Conservation (phyloP, 2,329 filamentous ascomycete genomes). For the Ophiostoma tasmaniense region DNA sequence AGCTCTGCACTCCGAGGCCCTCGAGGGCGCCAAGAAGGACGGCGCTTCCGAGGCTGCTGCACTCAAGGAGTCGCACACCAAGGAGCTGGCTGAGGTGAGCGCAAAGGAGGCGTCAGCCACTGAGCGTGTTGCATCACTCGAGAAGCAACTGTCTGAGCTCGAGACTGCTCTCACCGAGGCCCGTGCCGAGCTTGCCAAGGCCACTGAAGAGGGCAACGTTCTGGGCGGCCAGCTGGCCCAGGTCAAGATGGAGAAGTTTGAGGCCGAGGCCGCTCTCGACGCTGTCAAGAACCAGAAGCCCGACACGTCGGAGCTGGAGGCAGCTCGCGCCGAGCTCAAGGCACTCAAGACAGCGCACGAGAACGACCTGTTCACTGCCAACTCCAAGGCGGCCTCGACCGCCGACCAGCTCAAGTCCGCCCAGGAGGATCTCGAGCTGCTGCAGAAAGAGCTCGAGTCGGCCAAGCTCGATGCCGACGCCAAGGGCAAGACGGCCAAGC, state of each 20-base stretch:
- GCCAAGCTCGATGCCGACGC: slow-evolving; percentile 43
- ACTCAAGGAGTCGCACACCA: slow-evolving; percentile 27
- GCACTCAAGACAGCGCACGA: slow-evolving; percentile 36
- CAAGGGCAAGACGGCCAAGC: slow-evolving; percentile 45
- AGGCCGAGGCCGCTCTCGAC: slow-evolving; percentile 52
- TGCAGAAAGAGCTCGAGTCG: slow-evolving; percentile 46
- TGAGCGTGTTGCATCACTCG: slow-evolving; percentile 35
- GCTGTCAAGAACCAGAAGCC: slow-evolving; percentile 47
- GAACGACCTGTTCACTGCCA: slow-evolving; percentile 27
- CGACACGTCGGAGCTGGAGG: slow-evolving; percentile 47
- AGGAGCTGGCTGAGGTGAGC: slow-evolving; percentile 35
- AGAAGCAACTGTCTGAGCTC: slow-evolving; percentile 30
- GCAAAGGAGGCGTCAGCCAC: slow-evolving; percentile 29
- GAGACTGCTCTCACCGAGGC: slow-evolving; percentile 30
- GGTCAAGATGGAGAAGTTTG: slow-evolving; percentile 53
- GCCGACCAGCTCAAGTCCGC: slow-evolving; percentile 31
- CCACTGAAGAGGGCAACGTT: slow-evolving; percentile 40
- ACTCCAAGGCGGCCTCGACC: slow-evolving; percentile 31
- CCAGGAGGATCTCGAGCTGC: slow-evolving; percentile 39
- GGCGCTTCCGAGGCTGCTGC: slow-evolving; percentile 34
- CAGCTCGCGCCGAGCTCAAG: slow-evolving; percentile 42
- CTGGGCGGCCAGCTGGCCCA: slow-evolving; percentile 47
- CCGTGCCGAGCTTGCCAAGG: slow-evolving; percentile 37
- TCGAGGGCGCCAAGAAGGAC: slow-evolving; percentile 38
- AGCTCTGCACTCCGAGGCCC: slow-evolving; percentile 35